These are phyloP conservation scores for Daldinia caldariorum DNA, from an alignment of 495 filamentous ascomycete species.

Conservation along the genomic window DNA sequence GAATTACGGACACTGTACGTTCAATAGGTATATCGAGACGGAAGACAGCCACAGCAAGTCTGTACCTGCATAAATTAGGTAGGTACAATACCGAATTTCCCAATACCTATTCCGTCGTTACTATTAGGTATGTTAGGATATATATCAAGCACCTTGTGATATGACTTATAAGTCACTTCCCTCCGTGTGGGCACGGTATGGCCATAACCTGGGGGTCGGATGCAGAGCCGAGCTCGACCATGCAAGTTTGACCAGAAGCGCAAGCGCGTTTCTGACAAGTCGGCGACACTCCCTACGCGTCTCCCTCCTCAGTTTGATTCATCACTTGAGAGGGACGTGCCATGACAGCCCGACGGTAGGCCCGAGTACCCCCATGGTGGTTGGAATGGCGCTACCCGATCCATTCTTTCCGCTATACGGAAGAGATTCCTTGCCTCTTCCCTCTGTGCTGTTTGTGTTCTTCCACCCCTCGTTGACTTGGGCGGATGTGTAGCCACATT, in stretches of 20 bases:
- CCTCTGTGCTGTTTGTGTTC: slow-evolving; percentile 31
- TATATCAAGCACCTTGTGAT: slow-evolving; percentile 2
- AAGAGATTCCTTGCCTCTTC: slow-evolving; percentile 28
- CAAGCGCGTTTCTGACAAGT: slow-evolving; percentile 34
- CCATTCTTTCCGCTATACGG: slow-evolving; percentile 44
- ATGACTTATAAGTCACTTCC: slow-evolving; percentile 9
- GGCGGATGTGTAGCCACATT: slow-evolving; percentile 12
- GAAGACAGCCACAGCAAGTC: slow-evolving; percentile 7
- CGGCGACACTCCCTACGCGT: slow-evolving; percentile 22
- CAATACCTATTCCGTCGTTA: slow-evolving; percentile 8
- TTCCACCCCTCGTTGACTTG: slow-evolving; percentile 7
- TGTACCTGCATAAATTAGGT: slow-evolving; percentile 2
- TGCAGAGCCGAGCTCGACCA: slow-evolving; percentile 14
- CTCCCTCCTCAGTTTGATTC: slow-evolving; percentile 28
- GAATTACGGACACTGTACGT: slow-evolving; percentile 18
- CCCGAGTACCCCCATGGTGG: slow-evolving; percentile 43
- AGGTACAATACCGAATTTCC: slow-evolving; percentile 11
- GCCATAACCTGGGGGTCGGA: not conserved
- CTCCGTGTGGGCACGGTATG: slow-evolving; percentile 3
- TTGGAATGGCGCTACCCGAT: slow-evolving; percentile 47
- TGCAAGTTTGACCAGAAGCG: slow-evolving; percentile 25
- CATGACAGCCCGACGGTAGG: slow-evolving; percentile 35
- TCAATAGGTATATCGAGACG: not conserved
- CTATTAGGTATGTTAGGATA: slow-evolving; percentile 6
- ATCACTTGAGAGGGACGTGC: slow-evolving; percentile 32